Conservation (phyloP, 331 rosid genomes). For the Pyracantha coccinea region DNA sequence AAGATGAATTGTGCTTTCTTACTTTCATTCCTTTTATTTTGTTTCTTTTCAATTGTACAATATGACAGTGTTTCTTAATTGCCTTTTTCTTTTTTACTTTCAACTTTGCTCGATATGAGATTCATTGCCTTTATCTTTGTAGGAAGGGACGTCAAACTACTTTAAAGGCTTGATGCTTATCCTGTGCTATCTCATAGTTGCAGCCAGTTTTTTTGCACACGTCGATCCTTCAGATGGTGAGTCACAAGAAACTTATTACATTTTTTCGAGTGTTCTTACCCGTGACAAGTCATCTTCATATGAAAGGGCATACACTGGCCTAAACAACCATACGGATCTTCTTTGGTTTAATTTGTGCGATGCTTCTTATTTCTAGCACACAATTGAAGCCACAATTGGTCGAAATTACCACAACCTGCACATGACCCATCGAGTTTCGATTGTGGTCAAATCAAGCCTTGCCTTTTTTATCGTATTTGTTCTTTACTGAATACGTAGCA, state of each 20-base stretch:
- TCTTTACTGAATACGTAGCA: too few relatives aligned
- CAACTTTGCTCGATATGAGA: neutral
- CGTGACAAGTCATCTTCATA: neutral
- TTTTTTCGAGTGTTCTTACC: neutral
- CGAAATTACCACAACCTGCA: neutral
- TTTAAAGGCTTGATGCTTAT: constrained; percentile 58
- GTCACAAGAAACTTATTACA: neutral
- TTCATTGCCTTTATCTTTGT: neutral
- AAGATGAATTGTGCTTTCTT: neutral
- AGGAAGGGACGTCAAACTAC: constrained; percentile 56
- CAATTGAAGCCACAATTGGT: neutral
- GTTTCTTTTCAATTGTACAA: neutral
- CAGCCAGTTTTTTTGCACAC: constrained; percentile 49
- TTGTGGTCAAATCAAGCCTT: neutral
- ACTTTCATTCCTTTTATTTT: neutral
- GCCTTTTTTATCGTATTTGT: too few relatives aligned
- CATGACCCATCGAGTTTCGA: neutral
- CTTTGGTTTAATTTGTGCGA: neutral
- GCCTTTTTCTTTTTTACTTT: too few relatives aligned
- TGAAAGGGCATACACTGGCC: neutral
- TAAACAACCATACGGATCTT: neutral
- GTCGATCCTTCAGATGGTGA: constrained; percentile 44
- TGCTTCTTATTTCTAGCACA: too few relatives aligned
- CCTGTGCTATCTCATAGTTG: constrained; percentile 49
- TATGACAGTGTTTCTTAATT: neutral